These are phyloP conservation scores for Brassica balearica DNA, from an alignment of 441 rosid genomes.

Conservation along the genomic window DNA sequence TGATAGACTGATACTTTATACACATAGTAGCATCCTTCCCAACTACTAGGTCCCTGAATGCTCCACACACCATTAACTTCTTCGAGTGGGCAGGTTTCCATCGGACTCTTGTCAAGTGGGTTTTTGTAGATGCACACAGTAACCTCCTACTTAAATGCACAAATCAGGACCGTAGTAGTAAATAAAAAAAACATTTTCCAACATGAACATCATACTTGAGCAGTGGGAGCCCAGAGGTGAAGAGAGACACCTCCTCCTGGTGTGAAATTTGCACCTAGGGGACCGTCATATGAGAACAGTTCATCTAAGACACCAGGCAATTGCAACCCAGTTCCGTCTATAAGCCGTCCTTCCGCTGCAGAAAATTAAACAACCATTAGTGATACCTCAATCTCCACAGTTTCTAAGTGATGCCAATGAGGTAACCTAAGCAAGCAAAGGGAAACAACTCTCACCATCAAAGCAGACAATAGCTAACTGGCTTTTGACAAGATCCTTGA, in stretches of 20 bases:
- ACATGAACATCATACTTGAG: slow-evolving; percentile 63
- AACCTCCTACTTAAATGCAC: slow-evolving; percentile 63
- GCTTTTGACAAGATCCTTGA: slow-evolving; percentile 69
- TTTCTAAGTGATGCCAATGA: slow-evolving; percentile 16
- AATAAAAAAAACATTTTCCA: not conserved
- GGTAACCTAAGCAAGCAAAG: slow-evolving; percentile 12
- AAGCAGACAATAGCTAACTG: slow-evolving; percentile 77
- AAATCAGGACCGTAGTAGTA: slow-evolving; percentile 28
- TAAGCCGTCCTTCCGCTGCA: slow-evolving; percentile 69
- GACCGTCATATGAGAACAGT: slow-evolving; percentile 84
- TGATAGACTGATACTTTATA: slow-evolving; percentile 88
- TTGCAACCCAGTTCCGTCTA: slow-evolving; percentile 81
- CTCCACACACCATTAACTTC: slow-evolving; percentile 90
- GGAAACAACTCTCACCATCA: slow-evolving; percentile 52
- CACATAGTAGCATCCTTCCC: slow-evolving; percentile 91
- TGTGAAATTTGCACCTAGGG: slow-evolving; percentile 79
- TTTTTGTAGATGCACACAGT: slow-evolving; percentile 61
- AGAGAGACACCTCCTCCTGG: slow-evolving; percentile 66
- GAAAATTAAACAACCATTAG: slow-evolving; percentile 27
- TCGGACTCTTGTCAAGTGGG: slow-evolving; percentile 54
- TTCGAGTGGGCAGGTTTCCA: slow-evolving; percentile 57
- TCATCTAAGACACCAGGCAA: slow-evolving; percentile 88
- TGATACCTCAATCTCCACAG: slow-evolving; percentile 11
- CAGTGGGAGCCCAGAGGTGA: slow-evolving; percentile 97
- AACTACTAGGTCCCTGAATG: slow-evolving; percentile 60